phyloP scores from a whole-genome alignment of 2,329 filamentous ascomycete species.

The Malbranchea cinnamomea region DNA sequence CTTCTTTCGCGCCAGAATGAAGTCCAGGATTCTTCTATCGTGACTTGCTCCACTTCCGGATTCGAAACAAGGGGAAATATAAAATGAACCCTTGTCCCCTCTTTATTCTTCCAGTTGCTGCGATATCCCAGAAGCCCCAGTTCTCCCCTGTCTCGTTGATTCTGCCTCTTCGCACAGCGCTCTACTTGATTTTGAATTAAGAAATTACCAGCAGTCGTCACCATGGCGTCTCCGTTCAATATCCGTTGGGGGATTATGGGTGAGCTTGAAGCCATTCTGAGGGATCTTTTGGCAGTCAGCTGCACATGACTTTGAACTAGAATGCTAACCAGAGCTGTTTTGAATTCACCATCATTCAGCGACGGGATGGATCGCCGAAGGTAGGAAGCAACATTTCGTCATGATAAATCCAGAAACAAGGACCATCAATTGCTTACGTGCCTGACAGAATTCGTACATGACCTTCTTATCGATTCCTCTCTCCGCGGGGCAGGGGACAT shows the following conservation, averaged over 20 bases:
- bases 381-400: slow-evolving; percentile 14
- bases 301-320: no score
- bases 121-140: not conserved
- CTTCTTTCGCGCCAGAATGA: no score
- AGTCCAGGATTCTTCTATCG: no score
- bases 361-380: slow-evolving; percentile 29
- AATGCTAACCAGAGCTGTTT: no score
- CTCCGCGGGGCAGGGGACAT: slow-evolving; percentile 56
- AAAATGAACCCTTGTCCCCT: no score
- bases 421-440: slow-evolving; percentile 4
- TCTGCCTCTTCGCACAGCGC: no score
- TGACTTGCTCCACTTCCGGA: no score
- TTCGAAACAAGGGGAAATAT: no score
- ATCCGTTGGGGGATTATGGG: slow-evolving; percentile 31
- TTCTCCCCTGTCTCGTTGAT: not conserved
- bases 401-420: not conserved
- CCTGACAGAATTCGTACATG: slow-evolving; percentile 48
- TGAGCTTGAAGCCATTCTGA: no score
- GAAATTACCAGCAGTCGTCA: slow-evolving; percentile 4
- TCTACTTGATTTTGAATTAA: no score
- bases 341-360: slow-evolving; percentile 17
- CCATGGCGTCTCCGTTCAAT: slow-evolving; percentile 20
- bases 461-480: slow-evolving; percentile 60
- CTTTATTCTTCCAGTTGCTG: not conserved
- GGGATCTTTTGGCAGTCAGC: no score